phyloP scores from a whole-genome alignment of 1,284 basidiomycete species.

The Irpex rosettiformis region DNA sequence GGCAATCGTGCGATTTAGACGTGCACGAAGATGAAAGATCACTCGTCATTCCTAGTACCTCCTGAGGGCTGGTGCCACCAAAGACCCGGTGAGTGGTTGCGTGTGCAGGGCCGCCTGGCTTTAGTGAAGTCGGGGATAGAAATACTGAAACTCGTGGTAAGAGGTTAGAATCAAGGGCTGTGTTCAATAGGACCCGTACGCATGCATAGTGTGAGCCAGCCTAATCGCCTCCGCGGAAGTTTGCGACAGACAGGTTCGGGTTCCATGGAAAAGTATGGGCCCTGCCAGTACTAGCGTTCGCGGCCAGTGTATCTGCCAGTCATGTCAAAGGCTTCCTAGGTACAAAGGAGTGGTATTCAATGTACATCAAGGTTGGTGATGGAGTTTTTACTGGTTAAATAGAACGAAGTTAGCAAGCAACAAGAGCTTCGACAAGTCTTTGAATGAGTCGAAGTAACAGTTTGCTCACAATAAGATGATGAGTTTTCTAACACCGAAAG shows the following conservation, averaged over 20 bases:
- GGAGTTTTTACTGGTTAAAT: neutral
- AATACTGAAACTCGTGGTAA: neutral
- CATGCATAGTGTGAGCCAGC: neutral
- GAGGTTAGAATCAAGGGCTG: neutral
- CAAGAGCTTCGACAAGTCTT: neutral
- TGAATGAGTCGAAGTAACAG: neutral
- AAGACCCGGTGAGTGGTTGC: neutral
- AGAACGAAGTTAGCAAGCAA: neutral
- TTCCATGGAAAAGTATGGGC: neutral
- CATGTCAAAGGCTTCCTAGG: too few species aligned
- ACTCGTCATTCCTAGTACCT: neutral
- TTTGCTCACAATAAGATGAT: neutral
- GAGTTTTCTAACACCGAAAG: too few species aligned
- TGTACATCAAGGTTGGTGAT: neutral
- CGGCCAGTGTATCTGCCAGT: too few species aligned
- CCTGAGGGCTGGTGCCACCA: neutral
- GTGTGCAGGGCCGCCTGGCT: neutral
- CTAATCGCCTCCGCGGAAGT: neutral
- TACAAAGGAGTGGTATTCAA: neutral
- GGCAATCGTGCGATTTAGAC: slow-evolving; percentile 1
- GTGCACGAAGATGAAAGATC: neutral
- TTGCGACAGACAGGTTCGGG: neutral
- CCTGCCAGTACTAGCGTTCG: too few species aligned
- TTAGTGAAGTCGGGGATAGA: neutral
- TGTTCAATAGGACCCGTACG: neutral